Evolutionary conservation across 2,329 filamentous ascomycete genomes (phyloP), one percentile per base, ranked within the genome.

Genomic region (Bipolaris zeicola): DNA sequence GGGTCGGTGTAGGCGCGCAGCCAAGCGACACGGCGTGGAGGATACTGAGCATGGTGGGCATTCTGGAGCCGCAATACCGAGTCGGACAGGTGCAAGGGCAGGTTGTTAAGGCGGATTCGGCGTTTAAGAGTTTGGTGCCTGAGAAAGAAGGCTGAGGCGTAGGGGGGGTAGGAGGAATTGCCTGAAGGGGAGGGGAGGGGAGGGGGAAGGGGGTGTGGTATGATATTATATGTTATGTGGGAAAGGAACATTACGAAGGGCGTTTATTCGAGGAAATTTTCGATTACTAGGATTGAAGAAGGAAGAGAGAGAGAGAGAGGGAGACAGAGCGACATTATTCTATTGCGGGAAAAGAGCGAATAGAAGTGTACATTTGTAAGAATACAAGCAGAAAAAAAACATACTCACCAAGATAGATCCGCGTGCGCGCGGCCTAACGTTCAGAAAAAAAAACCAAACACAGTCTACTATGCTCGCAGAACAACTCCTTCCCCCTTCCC

Each of bases 1-100:
- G 95, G 95, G 83, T 99, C 34, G 95, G 95, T 74, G 94, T 98
- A 3, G 95, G 95, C 1, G 95, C 95, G 53, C 95, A 99, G 79
- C 95, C 95, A 8, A 93, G 90, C 61, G 91, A 97, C 66, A 88
- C 91, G 3, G 91, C 90, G 34, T 96, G 93, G 93, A 84, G 91
- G 73, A 77, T 98, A 68, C 80, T 99, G 67, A 85, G 85, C 53
- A 89, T 96, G 91, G 91, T 76, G 28, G 74, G 74, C 28, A 72
- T 77, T 34, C 60, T 77, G 16, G 74, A 77, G 57, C 74, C 75
- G 3, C 66, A 71, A 53, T 77, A 71, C 48, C 65, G 75, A 31
- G 61, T 77, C 7, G 63, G 62, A 0, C 62, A 76, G 58, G 65
- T 76, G 4, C 66, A 72, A 52, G 66, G 68, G 3, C 60, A 74